A percentile compares a stretch with the other conserved stretches of the same genome.
These are phyloP conservation scores for Rhodomyrtus tomentosa DNA, from an alignment of 345 rosid genomes.

Conservation along the genomic window DNA sequence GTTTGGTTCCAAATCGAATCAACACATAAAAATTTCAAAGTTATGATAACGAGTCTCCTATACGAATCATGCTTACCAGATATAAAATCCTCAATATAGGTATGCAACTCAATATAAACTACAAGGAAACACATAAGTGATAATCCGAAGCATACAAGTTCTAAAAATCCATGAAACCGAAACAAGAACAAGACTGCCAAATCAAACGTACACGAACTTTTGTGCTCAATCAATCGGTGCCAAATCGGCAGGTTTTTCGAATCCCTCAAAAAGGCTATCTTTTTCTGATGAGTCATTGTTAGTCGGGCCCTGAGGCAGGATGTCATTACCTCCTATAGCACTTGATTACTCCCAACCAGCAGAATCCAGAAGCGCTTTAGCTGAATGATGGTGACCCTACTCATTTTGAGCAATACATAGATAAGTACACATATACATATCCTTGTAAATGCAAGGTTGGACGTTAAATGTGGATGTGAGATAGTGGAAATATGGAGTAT, in stretches of 20 bases:
- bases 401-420: background rate
- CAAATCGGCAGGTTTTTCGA: background rate
- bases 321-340: background rate
- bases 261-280: background rate
- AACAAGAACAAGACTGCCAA: background rate
- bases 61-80: background rate
- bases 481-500: background rate
- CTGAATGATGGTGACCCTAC: background rate
- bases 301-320: background rate
- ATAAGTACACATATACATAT: background rate
- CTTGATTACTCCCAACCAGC: background rate
- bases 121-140: background rate
- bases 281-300: background rate
- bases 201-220: background rate
- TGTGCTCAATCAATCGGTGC: background rate
- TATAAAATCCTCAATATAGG: background rate
- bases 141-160: background rate
- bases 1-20: background rate
- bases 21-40: background rate
- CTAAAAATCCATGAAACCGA: background rate
- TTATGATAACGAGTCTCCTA: background rate
- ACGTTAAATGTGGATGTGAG: background rate
- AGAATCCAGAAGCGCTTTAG: background rate
- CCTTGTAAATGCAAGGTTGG: background rate
- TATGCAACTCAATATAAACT: background rate